These are phyloP conservation scores for Puccinellia tenuiflora DNA, from an alignment of 176 grass and related monocot species.

Conservation along the genomic window DNA sequence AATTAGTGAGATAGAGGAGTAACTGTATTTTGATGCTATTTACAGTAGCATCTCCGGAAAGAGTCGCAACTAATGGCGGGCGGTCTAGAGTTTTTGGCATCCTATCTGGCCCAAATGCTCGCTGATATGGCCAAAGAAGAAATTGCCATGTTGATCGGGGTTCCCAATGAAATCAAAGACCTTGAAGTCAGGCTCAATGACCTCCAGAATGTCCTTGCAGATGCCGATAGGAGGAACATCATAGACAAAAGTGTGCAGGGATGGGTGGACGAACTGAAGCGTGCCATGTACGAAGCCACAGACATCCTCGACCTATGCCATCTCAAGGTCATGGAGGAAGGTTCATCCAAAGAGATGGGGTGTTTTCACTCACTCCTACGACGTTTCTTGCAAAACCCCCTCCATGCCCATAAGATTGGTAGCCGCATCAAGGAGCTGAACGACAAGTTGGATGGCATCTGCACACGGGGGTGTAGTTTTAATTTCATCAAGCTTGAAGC, in stretches of 20 bases:
- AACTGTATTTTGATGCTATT: no score
- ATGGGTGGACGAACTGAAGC: neutral
- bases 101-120: neutral
- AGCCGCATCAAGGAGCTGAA: neutral
- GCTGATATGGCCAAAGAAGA: neutral
- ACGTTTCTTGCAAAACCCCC: neutral
- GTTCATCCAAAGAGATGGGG: neutral
- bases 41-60: no score
- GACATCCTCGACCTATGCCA: neutral
- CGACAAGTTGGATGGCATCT: neutral
- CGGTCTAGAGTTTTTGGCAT: neutral
- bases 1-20: no score
- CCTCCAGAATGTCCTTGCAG: neutral
- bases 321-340: neutral
- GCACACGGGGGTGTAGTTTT: neutral
- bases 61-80: no score
- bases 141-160: neutral
- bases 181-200: neutral
- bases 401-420: neutral
- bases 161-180: fast-evolving
- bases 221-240: neutral
- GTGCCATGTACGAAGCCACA: neutral
- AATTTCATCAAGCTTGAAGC: neutral
- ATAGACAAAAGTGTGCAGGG: neutral
- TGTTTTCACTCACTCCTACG: neutral